Percentiles rank a stretch among this genome's conserved stretches.
These are phyloP conservation scores for Candida namnaoensis DNA, from an alignment of 805 yeast species.

Conservation along the genomic window DNA sequence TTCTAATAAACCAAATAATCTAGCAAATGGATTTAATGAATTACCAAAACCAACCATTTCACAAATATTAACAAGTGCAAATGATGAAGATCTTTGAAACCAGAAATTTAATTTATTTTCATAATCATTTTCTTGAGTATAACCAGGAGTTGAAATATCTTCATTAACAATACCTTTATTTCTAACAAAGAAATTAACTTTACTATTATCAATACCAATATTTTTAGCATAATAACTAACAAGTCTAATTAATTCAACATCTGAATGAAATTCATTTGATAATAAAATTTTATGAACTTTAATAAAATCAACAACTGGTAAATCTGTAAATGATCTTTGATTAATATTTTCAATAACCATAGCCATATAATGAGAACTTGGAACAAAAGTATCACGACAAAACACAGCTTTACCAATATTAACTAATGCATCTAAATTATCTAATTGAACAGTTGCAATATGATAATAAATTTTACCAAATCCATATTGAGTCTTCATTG, in stretches of 20 bases:
- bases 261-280: slow-evolving; percentile 11
- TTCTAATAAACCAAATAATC: slow-evolving; percentile 62
- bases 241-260: slow-evolving; percentile 41
- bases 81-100: slow-evolving; percentile 68
- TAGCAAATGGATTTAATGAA: slow-evolving; percentile 67
- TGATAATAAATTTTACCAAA: slow-evolving; percentile 85
- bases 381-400: slow-evolving; percentile 78
- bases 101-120: slow-evolving; percentile 45
- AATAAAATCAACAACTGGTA: slow-evolving; percentile 20
- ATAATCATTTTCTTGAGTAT: slow-evolving; percentile 10
- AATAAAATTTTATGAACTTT: slow-evolving; percentile 17
- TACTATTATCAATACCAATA: slow-evolving; percentile 59
- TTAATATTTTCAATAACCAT: slow-evolving; percentile 73
- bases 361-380: slow-evolving; percentile 69
- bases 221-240: slow-evolving; percentile 59
- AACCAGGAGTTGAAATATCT: slow-evolving; percentile 6
- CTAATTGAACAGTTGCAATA: slow-evolving; percentile 78
- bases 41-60: slow-evolving; percentile 77
- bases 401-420: slow-evolving; percentile 73
- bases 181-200: slow-evolving; percentile 51
- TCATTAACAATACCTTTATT: slow-evolving; percentile 28
- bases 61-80: slow-evolving; percentile 68
- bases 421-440: slow-evolving; percentile 62
- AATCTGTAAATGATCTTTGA: slow-evolving; percentile 38
- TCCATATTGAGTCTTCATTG: slow-evolving; percentile 68